Conservation (phyloP, 2,329 filamentous ascomycete genomes). For the Lojkania enalia region DNA sequence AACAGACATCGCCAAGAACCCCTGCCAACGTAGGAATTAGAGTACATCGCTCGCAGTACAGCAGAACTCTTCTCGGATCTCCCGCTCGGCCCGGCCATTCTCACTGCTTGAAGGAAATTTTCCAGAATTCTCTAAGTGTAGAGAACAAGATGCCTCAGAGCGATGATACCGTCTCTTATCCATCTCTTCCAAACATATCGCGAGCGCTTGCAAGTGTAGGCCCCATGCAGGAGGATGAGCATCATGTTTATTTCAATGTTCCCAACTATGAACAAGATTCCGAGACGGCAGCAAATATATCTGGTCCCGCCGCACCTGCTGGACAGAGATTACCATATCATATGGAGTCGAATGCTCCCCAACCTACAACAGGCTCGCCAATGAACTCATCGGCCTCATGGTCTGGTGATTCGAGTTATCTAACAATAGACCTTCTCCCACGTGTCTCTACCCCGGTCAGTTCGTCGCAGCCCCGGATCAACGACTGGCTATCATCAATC, state of each 20-base stretch:
- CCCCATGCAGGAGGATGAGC: too few species aligned
- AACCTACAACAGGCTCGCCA: too few species aligned
- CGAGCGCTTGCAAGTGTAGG: too few species aligned
- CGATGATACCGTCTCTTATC: constrained; percentile 15
- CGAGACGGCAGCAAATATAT: not conserved
- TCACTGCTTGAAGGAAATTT: constrained; percentile 34
- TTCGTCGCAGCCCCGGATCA: constrained; percentile 15
- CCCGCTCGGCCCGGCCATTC: constrained; percentile 36
- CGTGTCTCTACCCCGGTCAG: constrained; percentile 1
- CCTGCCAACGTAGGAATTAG: constrained; percentile 15
- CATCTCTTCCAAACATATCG: constrained; percentile 30
- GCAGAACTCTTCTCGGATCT: constrained; percentile 24
- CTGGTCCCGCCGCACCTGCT: too few species aligned
- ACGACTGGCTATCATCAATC: constrained; percentile 21
- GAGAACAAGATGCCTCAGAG: constrained; percentile 3
- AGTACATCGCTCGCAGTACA: constrained; percentile 25
- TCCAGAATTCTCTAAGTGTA: constrained; percentile 23
- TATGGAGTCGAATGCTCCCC: too few species aligned
- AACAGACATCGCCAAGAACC: not conserved
- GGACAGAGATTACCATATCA: too few species aligned
- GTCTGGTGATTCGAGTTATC: constrained; percentile 33
- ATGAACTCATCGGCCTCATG: constrained; percentile 25
- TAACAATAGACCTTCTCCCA: constrained; percentile 11
- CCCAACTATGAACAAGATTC: too few species aligned
- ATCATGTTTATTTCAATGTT: too few species aligned